Evolutionary conservation across 2,329 filamentous ascomycete genomes (phyloP).

Genomic region (Fusarium sp.): DNA sequence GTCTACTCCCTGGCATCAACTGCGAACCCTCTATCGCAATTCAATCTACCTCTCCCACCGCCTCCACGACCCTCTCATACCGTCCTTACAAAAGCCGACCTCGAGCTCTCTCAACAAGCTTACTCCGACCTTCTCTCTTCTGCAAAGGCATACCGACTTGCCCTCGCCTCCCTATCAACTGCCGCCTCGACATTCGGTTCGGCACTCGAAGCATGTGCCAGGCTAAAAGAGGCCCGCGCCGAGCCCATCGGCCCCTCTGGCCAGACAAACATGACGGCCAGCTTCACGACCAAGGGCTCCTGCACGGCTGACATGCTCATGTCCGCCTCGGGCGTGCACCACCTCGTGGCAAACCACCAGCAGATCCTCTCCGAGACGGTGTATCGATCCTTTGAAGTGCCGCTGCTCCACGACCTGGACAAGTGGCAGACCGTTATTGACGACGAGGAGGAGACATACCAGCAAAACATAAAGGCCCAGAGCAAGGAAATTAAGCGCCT

Average conservation of each 20-base stretch:
- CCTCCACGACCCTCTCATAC: slow-evolving; percentile 65
- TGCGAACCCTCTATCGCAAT: slow-evolving; percentile 66
- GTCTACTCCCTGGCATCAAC: slow-evolving; percentile 71
- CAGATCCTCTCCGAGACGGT: slow-evolving; percentile 75
- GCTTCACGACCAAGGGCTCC: slow-evolving; percentile 58
- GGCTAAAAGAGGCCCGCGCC: slow-evolving; percentile 71
- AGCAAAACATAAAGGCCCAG: slow-evolving; percentile 62
- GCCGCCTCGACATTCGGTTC: slow-evolving; percentile 71
- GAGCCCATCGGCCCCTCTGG: slow-evolving; percentile 59
- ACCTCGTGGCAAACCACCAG: slow-evolving; percentile 74
- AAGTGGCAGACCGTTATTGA: slow-evolving; percentile 70
- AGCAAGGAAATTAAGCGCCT: slow-evolving; percentile 68
- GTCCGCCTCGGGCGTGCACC: slow-evolving; percentile 70
- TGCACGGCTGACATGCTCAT: slow-evolving; percentile 72
- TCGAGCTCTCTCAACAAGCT: slow-evolving; percentile 68
- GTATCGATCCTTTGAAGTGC: slow-evolving; percentile 73
- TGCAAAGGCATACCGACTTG: slow-evolving; percentile 70
- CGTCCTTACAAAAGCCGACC: slow-evolving; percentile 69
- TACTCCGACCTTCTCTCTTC: slow-evolving; percentile 69
- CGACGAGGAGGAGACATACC: slow-evolving; percentile 70
- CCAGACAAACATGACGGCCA: slow-evolving; percentile 54
- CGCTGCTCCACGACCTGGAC: slow-evolving; percentile 74
- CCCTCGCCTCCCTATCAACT: slow-evolving; percentile 67
- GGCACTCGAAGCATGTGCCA: slow-evolving; percentile 73
- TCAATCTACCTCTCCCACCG: slow-evolving; percentile 68